Percentiles rank a stretch among this genome's conserved stretches.
phyloP scores from a whole-genome alignment of 2,329 filamentous ascomycete species.

The Alternaria sp. region DNA sequence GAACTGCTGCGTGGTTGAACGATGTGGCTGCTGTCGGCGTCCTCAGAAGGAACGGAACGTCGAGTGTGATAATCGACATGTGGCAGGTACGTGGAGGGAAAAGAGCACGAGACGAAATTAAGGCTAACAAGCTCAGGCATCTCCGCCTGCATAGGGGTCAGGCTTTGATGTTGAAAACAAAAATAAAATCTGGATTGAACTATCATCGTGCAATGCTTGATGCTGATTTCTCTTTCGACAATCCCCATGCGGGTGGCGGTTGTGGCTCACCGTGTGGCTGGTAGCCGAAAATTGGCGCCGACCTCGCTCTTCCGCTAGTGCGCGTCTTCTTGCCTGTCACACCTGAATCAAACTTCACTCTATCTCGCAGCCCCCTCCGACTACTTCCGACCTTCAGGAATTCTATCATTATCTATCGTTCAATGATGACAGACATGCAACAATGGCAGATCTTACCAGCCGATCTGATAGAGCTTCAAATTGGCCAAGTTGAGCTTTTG shows the following conservation, averaged over 20 bases:
- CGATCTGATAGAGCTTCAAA: conserved; percentile 34
- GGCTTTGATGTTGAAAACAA: background rate
- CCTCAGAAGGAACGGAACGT: conserved; percentile 25
- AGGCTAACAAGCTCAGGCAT: conserved; percentile 1
- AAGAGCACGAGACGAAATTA: background rate
- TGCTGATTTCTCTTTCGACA: background rate
- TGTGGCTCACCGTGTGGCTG: conserved; percentile 7
- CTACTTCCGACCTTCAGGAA: background rate
- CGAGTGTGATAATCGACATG: conserved; percentile 33
- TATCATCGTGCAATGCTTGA: background rate
- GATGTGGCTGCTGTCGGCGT: conserved; percentile 42
- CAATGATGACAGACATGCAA: background rate
- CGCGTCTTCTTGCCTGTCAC: background rate
- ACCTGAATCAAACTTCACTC: background rate
- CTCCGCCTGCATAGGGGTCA: background rate
- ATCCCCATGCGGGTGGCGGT: background rate
- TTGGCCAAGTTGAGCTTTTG: conserved; percentile 37
- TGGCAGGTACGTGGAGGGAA: conserved; percentile 23
- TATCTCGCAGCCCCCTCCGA: background rate
- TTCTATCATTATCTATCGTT: background rate
- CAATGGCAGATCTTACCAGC: conserved; percentile 28
- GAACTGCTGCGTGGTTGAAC: conserved; percentile 48
- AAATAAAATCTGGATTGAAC: background rate
- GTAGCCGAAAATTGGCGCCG: conserved; percentile 12
- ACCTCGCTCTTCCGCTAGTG: background rate